Base-by-base conservation (phyloP, 1,284 basidiomycete species). In the Chalciporus sp. region DNA sequence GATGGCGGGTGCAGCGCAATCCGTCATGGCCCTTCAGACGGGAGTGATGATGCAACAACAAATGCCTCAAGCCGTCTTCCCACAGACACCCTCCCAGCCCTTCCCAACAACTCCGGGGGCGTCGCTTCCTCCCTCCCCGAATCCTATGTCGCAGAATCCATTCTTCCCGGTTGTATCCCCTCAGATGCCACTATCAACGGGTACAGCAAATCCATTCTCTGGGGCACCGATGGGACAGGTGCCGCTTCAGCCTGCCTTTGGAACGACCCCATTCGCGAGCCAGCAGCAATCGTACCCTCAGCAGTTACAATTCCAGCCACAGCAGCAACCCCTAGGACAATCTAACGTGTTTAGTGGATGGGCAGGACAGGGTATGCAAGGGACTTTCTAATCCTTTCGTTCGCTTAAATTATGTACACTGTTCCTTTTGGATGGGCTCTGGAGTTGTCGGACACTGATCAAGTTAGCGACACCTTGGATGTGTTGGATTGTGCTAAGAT, bases 211-310 rank as follows among this genome's bases (percentile, higher is more conserved):
- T 35, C 62, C 66, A 7, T 67, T 63, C 39, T 48, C 62, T 4
- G 46, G 50, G 41, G 49, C 60, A 47, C 61, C 62, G 8, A 53
- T 50, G 45, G 47, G 53, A 3, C 66, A 57, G 29, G 20, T 33
- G 3, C 44, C 41, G 4, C 49, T 61, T 14, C 63, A 59, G n/a
- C n/a, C 47, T 2, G 12, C 20, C 9, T 54, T 63, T 35, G 60
- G 47, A 42, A 42, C 60, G 11, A 47, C 53, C 2, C 40, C 53
- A 16, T 58, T 57, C 27, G 35, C 49, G 42, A 45, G 27, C 20
- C 57, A 65, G n/a, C 61, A 51, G 4, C 61, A 60, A 17, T 31
- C 20, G 1, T 31, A 63, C 14, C 65, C 60, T 7, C 62, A 58
- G n/a, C 62, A 57, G 20, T 41, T 35, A 16, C 62, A 57, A 26